Conservation (phyloP, 2,329 filamentous ascomycete genomes). For the Penicillium vulpinum region DNA sequence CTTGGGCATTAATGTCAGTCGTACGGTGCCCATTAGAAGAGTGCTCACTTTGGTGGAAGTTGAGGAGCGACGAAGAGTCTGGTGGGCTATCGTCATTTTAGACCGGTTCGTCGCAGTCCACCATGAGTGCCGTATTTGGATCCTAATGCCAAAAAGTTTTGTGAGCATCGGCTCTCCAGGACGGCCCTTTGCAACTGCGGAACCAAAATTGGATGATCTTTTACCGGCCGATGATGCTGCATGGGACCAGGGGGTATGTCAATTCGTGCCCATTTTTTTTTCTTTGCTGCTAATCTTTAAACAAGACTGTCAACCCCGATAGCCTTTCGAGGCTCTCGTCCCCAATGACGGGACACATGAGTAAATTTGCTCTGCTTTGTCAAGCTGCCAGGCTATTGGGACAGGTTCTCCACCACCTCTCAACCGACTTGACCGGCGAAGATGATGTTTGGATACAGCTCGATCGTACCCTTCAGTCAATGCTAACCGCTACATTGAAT, state of each 20-base stretch:
- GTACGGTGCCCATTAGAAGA: not conserved
- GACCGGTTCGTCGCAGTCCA: constrained; percentile 9
- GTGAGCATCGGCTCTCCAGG: constrained; percentile 20
- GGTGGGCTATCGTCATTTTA: constrained; percentile 31
- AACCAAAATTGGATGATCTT: constrained; percentile 21
- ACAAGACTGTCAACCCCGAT: constrained; percentile 7
- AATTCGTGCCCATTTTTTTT: not conserved
- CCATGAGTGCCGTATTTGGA: not conserved
- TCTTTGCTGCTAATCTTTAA: not conserved
- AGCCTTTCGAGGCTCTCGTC: constrained; percentile 18
- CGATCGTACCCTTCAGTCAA: constrained; percentile 23
- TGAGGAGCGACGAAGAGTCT: constrained; percentile 27
- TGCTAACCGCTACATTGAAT: constrained; percentile 21
- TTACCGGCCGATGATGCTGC: constrained; percentile 11
- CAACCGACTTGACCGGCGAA: constrained; percentile 2
- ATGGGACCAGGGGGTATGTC: not conserved
- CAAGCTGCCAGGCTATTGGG: constrained; percentile 15
- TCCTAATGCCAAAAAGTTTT: constrained; percentile 8
- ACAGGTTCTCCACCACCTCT: constrained; percentile 11
- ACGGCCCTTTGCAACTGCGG: constrained; percentile 18
- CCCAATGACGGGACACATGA: constrained; percentile 26
- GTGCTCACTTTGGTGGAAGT: constrained; percentile 20
- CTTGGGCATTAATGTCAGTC: not conserved
- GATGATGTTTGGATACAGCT: constrained; percentile 10
- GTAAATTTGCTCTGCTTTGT: constrained; percentile 22